A percentile compares a stretch with the other conserved stretches of the same genome.
These are phyloP conservation scores for Quercus gilva DNA, from an alignment of 306 rosid genomes.

Conservation along the genomic window DNA sequence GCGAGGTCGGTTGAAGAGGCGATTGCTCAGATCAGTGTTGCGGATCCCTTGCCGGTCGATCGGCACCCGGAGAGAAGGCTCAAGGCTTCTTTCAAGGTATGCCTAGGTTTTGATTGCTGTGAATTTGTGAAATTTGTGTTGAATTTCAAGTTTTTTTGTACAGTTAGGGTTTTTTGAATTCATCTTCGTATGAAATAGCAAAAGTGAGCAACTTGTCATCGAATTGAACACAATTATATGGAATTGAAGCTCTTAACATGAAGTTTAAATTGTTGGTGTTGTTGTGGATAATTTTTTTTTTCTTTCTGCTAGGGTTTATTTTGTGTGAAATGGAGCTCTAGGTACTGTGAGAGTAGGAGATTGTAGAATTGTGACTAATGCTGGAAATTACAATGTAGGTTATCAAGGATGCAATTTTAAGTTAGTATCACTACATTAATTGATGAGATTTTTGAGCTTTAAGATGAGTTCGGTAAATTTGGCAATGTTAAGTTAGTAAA, in stretches of 20 bases:
- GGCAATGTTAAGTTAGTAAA: neutral
- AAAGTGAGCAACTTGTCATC: too few species aligned
- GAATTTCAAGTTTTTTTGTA: neutral
- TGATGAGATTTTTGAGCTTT: neutral
- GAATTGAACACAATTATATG: too few species aligned
- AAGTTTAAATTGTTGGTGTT: too few species aligned
- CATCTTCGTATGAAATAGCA: too few species aligned
- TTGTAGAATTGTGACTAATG: neutral
- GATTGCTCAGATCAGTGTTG: slow-evolving; percentile 57
- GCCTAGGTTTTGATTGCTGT: neutral
- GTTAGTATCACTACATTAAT: neutral
- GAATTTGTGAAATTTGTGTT: neutral
- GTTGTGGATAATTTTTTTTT: neutral
- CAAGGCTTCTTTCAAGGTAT: slow-evolving; percentile 91
- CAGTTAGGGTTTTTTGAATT: neutral
- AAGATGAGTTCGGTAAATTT: neutral
- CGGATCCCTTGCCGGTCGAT: slow-evolving; percentile 65
- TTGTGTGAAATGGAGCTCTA: neutral
- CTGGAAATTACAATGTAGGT: neutral
- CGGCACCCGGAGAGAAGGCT: slow-evolving; percentile 94
- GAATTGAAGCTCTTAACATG: too few species aligned
- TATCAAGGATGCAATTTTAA: neutral
- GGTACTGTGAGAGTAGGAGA: neutral
- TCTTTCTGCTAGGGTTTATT: neutral
- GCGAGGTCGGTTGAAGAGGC: slow-evolving; percentile 89